Evolutionary conservation across 495 filamentous ascomycete genomes (phyloP), one percentile per base, ranked within the genome.

Genomic region (Hypoxylon perforatum): DNA sequence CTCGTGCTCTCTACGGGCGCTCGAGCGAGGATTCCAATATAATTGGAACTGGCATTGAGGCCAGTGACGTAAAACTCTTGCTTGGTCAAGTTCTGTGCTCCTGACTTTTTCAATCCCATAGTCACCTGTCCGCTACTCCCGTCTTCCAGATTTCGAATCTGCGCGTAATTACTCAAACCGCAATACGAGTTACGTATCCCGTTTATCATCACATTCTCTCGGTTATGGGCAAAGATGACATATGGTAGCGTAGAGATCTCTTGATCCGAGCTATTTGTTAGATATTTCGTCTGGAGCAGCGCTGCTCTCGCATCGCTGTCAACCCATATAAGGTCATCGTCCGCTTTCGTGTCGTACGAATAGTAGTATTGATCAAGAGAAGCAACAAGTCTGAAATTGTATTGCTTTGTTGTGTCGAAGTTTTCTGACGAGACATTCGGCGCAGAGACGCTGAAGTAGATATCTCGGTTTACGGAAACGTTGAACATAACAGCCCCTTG

Each of bases 11-110:
- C 85, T 65, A 83, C 89, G 8, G 82, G 86, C 22, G 81, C 73
- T 72, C 88, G 83, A 7, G 89, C 92, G 25, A 97, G 76, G 51
- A 92, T 87, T 0, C 84, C 92, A 39, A 80, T 67, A 69, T 98
- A 99, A 0, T 76, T 81, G 6, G 89, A 84, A 64, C 85, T 91
- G 4, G 78, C 74, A 49, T 93, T 92, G 15, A 99, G 81, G 1
- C 87, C 86, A 14, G 81, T 86, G 28, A 97, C 77, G 65, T 94
- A 92, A 75, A 98, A 96, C 71, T 97, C 92, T 76, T 96, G 86
- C 69, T 91, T 91, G 0, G 91, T 91, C 41, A 86, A 74, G 49
- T 86, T 86, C 4, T 82, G 83, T 0, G 80, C 75, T 3, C 88
- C 87, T 2, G 86, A 81, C 21, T 72, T 84, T 1, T 90, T 95